Base-by-base conservation (phyloP, 768 basidiomycete genomes). In the Pisolithus orientalis region DNA sequence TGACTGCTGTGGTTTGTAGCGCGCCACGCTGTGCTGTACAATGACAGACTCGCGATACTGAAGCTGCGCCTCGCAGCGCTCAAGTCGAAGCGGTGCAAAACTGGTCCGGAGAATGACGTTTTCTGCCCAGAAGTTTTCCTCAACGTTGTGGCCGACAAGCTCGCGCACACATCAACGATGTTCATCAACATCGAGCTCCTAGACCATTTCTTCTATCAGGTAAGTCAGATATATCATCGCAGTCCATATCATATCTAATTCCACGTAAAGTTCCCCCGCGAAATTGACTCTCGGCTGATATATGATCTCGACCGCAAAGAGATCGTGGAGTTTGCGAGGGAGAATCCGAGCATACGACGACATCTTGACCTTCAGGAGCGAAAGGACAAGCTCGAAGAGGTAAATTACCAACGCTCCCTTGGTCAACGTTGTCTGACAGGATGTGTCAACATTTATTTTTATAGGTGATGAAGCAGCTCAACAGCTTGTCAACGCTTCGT, bases 141-240 rank as follows among this genome's bases (percentile, higher is more conserved):
- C 57, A 87, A 92, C 61, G 92, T 95, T 25, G 94, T 99, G 21
- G 93, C 96, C 3, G 91, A 97, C 67, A 98, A 99, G 69, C 77
- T 99, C 39, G 93, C 94, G 1, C 86, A 93, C 64, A 98, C 95
- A 0, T 91, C 93, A 3, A 84, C 94, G 2, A 92, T 97, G 87
- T 98, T 98, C 69, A 96, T 99, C 77, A 96, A 94, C 72, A 96
- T 99, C 53, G 96, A 99, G 66, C 76, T 99, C 9, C 80, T 98
- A 1, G 94, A 96, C 62, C 94, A 97, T 60, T 99, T 98, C 78
- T 98, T 98, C 76, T 96, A 98, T 63, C 92, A 95, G 77, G 92
- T 90, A 58, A 42, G 79, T 65, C 24, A n/a, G 6, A n/a, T 3
- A 13, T 44, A 51, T 21, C 34, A 21, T 21, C 10, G 13, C 14